These are phyloP conservation scores for Ascodesmis nigricans DNA, from an alignment of 495 filamentous ascomycete genomes.

Conservation along the genomic window DNA sequence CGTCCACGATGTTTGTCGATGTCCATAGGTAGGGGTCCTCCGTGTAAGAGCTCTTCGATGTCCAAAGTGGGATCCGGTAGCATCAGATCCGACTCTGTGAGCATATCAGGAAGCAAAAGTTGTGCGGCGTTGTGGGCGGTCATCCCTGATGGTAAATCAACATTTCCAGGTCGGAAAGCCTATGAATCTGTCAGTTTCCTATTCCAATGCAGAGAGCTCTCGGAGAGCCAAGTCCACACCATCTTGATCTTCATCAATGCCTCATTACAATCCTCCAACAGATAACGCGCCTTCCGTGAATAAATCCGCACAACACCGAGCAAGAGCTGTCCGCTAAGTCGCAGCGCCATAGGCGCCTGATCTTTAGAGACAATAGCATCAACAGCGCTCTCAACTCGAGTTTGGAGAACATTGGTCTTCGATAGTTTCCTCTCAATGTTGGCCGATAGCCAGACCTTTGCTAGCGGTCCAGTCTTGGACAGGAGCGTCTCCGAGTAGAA, in stretches of 20 bases:
- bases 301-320: conserved; percentile 94
- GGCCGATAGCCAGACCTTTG: conserved; percentile 92
- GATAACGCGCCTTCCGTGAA: conserved; percentile 84
- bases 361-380: conserved; percentile 82
- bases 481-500: conserved; percentile 95
- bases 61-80: conserved; percentile 56
- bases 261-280: conserved; percentile 93
- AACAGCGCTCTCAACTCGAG: conserved; percentile 80
- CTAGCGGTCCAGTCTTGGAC: conserved; percentile 88
- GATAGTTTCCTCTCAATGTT: conserved; percentile 94
- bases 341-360: conserved; percentile 84
- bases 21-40: conserved; percentile 26
- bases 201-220: background rate
- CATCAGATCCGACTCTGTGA: conserved; percentile 76
- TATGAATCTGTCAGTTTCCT: conserved; percentile 21
- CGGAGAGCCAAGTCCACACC: conserved; percentile 32
- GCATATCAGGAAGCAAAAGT: conserved; percentile 66
- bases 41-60: conserved; percentile 41
- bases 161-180: conserved; percentile 62
- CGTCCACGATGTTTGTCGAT: no score
- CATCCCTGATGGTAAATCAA: conserved; percentile 48
- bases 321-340: conserved; percentile 79
- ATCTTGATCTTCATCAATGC: conserved; percentile 94
- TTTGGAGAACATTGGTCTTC: conserved; percentile 80
- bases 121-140: conserved; percentile 37